A percentile compares a stretch with the other conserved stretches of the same genome.
Evolutionary conservation across 495 filamentous ascomycete genomes (phyloP).

Genomic region (Annulohypoxylon nitens): DNA sequence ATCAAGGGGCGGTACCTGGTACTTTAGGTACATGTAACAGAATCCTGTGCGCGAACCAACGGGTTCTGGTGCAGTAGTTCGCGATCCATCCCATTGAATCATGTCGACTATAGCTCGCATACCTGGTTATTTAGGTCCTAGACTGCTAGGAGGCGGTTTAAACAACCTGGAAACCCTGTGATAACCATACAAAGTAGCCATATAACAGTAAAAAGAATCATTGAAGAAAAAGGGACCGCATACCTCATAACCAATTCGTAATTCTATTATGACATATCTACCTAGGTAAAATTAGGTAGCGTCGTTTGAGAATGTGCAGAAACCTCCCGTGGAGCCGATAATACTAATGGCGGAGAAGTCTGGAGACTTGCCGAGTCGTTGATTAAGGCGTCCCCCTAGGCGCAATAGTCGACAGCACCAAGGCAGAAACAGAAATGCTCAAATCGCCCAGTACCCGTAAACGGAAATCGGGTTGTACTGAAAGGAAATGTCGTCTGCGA

Average conservation of each 20-base stretch:
- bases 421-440: constrained; percentile 37
- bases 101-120: constrained; percentile 12
- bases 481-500: constrained; percentile 23
- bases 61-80: constrained; percentile 16
- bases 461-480: constrained; percentile 9
- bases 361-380: constrained; percentile 17
- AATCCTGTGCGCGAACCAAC: constrained; percentile 34
- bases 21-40: constrained; percentile 16
- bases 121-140: not conserved
- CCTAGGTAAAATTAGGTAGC: not conserved
- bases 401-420: constrained; percentile 29
- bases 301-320: constrained; percentile 30
- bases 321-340: constrained; percentile 19
- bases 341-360: constrained; percentile 16
- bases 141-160: not conserved
- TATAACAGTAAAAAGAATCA: not conserved
- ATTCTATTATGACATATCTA: not conserved
- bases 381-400: constrained; percentile 37
- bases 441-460: constrained; percentile 4
- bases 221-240: constrained; percentile 3
- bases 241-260: not conserved
- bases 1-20: constrained; percentile 22
- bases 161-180: not conserved
- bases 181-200: constrained; percentile 10
- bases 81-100: constrained; percentile 12